Base-by-base conservation (phyloP, 306 rosid species). In the Lathyrus oleraceus region DNA sequence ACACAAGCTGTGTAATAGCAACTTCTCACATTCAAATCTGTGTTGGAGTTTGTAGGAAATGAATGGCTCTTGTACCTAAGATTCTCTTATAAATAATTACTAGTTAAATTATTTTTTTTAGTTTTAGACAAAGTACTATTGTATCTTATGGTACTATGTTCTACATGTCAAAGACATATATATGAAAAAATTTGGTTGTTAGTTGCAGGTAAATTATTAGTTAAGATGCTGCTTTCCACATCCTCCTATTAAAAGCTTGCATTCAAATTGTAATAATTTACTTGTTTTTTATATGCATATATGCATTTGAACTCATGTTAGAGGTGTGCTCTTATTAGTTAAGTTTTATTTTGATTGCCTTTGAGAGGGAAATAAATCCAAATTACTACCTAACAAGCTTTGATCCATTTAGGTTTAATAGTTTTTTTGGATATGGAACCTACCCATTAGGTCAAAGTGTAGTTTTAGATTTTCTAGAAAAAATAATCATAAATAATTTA, bases 11-110 rank as follows among this genome's bases (percentile, higher is more conserved):
- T 81, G 89, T 75, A 77, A 84, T 76, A 82, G 91, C 85, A 75
- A 84, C 89, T 47, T 82, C 80, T 81, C 94, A 73, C 91, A 82
- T 87, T 87, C 94, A 90, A 85, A 87, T 85, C 94, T 82, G 87
- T 82, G 88, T 85, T 84, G 87, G 89, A 72, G 43, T 76, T 70
- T 82, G 86, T 75, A 80, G 81, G 65, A 79, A 85, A 76, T 80
- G 72, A 76, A 81, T 78, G 85, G 30, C 87, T 76, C 96, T 51
- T 79, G 73, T 72, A 87, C 86, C 81, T 67, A 39, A 84, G 90
- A 87, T 89, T 87, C 87, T 83, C 83, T 13, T 19, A 10, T 53
- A 69, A 27, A 28, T 57, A 21, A 21, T 35, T 35, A 35, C 8
- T 35, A 35, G 39, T 35, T 35, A 35, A 35, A 35, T 35, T 35